Conservation (phyloP, 768 basidiomycete genomes). For the Macrolepiota fuliginosa region DNA sequence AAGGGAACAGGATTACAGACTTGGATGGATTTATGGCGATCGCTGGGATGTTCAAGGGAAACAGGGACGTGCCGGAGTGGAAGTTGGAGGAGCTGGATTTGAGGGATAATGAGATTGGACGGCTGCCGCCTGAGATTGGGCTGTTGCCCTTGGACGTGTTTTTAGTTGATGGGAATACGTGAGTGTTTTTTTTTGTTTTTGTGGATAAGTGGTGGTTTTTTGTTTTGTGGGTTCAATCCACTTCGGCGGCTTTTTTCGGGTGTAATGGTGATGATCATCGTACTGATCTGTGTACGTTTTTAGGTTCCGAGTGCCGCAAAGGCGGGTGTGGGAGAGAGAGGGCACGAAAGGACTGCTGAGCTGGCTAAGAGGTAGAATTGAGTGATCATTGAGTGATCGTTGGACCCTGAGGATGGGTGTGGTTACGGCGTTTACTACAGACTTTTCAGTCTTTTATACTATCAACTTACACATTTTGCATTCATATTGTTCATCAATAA, state of each 20-base stretch:
- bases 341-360: slow-evolving; percentile 79
- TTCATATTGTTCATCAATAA: too few species aligned
- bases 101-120: slow-evolving; percentile 76
- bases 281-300: background rate
- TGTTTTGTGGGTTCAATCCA: background rate
- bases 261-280: background rate
- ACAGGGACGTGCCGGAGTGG: slow-evolving; percentile 64
- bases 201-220: background rate
- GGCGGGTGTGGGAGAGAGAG: slow-evolving; percentile 84
- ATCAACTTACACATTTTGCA: too few species aligned
- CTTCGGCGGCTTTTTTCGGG: too few species aligned
- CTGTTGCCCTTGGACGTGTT: slow-evolving; percentile 77
- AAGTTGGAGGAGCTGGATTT: slow-evolving; percentile 81
- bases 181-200: slow-evolving; percentile 28
- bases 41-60: slow-evolving; percentile 64
- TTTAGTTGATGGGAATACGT: slow-evolving; percentile 84
- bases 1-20: slow-evolving; percentile 64
- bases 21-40: slow-evolving; percentile 61
- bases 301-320: slow-evolving; percentile 79
- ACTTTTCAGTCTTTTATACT: too few species aligned
- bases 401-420: too few species aligned
- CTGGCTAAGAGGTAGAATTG: slow-evolving; percentile 76
- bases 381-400: slow-evolving; percentile 28
- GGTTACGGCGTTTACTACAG: too few species aligned
- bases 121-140: slow-evolving; percentile 68